Percentiles rank a stretch among this genome's conserved stretches.
Conservation (phyloP, 176 grass and related monocot genomes). For the Eragrostis nindensis region DNA sequence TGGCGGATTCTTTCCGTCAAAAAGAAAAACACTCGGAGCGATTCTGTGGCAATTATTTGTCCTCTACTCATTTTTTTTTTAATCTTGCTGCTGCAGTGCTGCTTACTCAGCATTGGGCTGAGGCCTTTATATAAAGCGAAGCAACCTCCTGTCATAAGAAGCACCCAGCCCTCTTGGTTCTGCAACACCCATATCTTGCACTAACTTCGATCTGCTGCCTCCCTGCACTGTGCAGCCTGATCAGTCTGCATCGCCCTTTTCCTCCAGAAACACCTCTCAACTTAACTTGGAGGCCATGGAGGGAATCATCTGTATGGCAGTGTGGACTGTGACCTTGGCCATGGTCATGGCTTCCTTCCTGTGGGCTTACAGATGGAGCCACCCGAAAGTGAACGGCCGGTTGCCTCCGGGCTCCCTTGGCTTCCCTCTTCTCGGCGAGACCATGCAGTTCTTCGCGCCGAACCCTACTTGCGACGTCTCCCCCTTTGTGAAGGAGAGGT, state of each 20-base stretch:
- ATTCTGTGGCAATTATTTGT: conserved; percentile 42
- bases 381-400: conserved; percentile 51
- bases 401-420: conserved; percentile 80
- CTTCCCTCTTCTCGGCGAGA: conserved; percentile 69
- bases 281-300: conserved; percentile 42
- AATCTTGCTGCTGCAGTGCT: background rate
- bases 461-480: conserved; percentile 71
- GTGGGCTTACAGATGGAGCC: conserved; percentile 57
- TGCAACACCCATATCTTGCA: conserved; percentile 44
- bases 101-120: background rate
- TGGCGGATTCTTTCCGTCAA: conserved; percentile 22
- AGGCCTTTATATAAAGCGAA: conserved; percentile 41
- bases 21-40: conserved; percentile 41
- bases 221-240: background rate
- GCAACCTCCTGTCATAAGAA: conserved; percentile 26
- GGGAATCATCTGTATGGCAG: background rate
- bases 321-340: conserved; percentile 34
- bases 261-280: background rate
- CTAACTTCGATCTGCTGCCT: conserved; percentile 47
- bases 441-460: conserved; percentile 64
- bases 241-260: conserved; percentile 16
- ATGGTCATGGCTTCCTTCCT: conserved; percentile 34
- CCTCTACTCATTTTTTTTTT: conserved; percentile 19
- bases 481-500: conserved; percentile 67
- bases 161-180: conserved; percentile 32